A percentile compares a stretch with the other conserved stretches of the same genome.
Conservation (phyloP, 2,329 filamentous ascomycete genomes). For the Pseudocercospora macadamiae region DNA sequence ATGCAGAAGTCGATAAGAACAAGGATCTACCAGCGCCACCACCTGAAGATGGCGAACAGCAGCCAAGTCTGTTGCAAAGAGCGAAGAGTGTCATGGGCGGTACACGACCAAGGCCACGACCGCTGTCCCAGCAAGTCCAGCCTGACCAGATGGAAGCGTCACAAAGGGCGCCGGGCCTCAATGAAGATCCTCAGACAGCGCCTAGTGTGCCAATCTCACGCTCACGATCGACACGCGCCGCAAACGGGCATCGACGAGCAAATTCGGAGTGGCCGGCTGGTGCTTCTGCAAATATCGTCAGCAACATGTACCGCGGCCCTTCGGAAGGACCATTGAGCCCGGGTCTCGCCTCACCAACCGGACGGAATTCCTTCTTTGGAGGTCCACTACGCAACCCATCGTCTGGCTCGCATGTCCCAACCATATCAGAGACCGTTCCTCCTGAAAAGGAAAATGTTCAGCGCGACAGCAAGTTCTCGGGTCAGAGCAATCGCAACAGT, state of each 20-base stretch:
- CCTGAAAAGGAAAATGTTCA: conserved; percentile 28
- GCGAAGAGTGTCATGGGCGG: conserved; percentile 62
- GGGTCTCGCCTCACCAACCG: conserved; percentile 61
- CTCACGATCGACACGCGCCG: conserved; percentile 48
- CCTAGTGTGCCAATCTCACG: conserved; percentile 73
- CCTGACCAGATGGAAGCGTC: conserved; percentile 13
- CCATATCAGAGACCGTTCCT: conserved; percentile 28
- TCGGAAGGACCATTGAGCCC: conserved; percentile 44
- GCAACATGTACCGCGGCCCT: conserved; percentile 84
- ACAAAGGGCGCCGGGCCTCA: conserved; percentile 36
- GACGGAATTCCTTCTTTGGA: conserved; percentile 62
- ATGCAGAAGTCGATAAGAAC: conserved; percentile 56
- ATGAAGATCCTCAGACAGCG: conserved; percentile 70
- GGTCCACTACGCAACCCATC: conserved; percentile 40
- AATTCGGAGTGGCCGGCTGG: conserved; percentile 46
- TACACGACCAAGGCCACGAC: conserved; percentile 35
- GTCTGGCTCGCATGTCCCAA: conserved; percentile 52
- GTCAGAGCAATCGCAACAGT: conserved; percentile 29
- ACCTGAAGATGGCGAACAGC: conserved; percentile 57
- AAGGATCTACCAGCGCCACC: conserved; percentile 85
- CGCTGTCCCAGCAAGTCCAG: conserved; percentile 36
- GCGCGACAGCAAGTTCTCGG: conserved; percentile 36
- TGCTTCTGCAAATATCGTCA: conserved; percentile 67
- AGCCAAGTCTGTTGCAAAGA: conserved; percentile 56
- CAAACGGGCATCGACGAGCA: conserved; percentile 46